Evolutionary conservation across 805 yeast species (phyloP).

Genomic region (Schwanniomyces yamadae): DNA sequence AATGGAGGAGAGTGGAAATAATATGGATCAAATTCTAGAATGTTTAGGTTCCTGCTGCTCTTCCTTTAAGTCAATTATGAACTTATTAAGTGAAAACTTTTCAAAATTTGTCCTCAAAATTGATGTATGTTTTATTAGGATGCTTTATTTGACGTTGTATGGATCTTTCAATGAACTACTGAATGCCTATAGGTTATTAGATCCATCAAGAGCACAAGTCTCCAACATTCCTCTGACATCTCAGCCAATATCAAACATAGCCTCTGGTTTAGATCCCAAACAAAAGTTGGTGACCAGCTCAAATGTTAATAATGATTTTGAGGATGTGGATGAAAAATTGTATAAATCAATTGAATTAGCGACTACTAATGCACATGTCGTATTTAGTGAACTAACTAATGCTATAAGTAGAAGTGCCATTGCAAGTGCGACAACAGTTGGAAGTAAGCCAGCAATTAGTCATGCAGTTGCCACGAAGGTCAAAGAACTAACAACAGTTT

Average conservation of each 20-base stretch:
- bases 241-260: constrained; percentile 1
- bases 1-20: constrained; percentile 42
- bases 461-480: constrained; percentile 59
- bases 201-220: constrained; percentile 8
- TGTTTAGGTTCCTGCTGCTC: constrained; percentile 35
- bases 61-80: constrained; percentile 53
- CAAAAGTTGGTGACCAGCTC: constrained; percentile 23
- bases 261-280: constrained; percentile 7
- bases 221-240: neutral
- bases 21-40: constrained; percentile 27
- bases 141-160: constrained; percentile 58
- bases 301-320: constrained; percentile 16
- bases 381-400: constrained; percentile 67
- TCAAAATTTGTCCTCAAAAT: constrained; percentile 50
- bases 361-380: constrained; percentile 69
- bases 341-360: constrained; percentile 65
- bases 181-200: constrained; percentile 57
- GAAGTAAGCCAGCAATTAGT: constrained; percentile 23
- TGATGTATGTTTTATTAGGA: constrained; percentile 64
- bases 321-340: constrained; percentile 64
- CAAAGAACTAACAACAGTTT: constrained; percentile 73
- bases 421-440: constrained; percentile 35
- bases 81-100: constrained; percentile 48
- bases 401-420: constrained; percentile 67
- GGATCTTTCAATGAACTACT: constrained; percentile 66